phyloP scores from a whole-genome alignment of 2,329 filamentous ascomycete species.

The Calonectria ilicicola region DNA sequence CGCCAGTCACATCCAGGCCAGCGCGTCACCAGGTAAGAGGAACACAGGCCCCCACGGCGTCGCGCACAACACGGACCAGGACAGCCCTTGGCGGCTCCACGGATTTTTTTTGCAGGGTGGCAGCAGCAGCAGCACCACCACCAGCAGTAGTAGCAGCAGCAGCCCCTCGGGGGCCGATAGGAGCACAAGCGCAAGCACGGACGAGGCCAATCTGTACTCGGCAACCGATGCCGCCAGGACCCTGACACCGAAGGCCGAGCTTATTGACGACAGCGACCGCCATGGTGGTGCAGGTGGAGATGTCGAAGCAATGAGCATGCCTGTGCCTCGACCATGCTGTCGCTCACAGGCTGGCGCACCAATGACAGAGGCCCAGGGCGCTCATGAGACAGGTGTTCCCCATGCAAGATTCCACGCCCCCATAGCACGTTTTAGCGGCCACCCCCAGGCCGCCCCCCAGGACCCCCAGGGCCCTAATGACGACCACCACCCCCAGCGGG shows the following conservation, averaged over 20 bases:
- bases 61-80: slow-evolving; percentile 38
- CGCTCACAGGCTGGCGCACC: slow-evolving; percentile 37
- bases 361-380: slow-evolving; percentile 31
- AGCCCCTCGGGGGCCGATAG: slow-evolving; percentile 15
- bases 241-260: slow-evolving; percentile 33
- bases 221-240: slow-evolving; percentile 36
- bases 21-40: slow-evolving; percentile 16
- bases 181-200: slow-evolving; percentile 6
- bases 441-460: neutral
- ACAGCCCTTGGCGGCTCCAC: slow-evolving; percentile 28
- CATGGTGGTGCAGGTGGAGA: slow-evolving; percentile 13
- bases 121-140: too few relatives aligned
- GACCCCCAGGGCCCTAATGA: slow-evolving; percentile 2
- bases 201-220: slow-evolving; percentile 29
- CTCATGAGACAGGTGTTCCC: slow-evolving; percentile 37
- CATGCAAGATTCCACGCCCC: slow-evolving; percentile 24
- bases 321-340: slow-evolving; percentile 31
- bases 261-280: slow-evolving; percentile 13
- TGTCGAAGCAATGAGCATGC: slow-evolving; percentile 34
- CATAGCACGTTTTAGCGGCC: slow-evolving; percentile 10
- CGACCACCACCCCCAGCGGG: neutral
- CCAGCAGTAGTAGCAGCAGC: too few relatives aligned
- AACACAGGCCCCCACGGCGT: slow-evolving; percentile 33
- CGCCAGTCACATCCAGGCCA: neutral
- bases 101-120: slow-evolving; percentile 27